A percentile compares a stretch with the other conserved stretches of the same genome.
phyloP scores from a whole-genome alignment of 2,329 filamentous ascomycete species.

The Beauveria scarabaeidicola region DNA sequence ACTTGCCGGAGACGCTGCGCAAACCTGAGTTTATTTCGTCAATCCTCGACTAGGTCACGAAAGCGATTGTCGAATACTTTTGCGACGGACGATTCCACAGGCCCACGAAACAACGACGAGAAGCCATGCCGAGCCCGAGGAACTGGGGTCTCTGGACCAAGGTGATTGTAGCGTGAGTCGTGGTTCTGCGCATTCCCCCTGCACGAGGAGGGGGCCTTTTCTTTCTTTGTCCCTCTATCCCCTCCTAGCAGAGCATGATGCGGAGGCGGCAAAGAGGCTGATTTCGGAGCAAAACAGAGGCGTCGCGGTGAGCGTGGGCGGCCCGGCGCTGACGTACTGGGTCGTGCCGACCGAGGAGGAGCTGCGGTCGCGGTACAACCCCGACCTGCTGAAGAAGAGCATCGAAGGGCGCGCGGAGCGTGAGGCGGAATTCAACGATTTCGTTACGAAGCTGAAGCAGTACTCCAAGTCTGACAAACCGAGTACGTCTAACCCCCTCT shows the following conservation, averaged over 20 bases:
- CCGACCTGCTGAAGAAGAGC: conserved; percentile 82
- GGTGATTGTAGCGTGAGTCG: conserved; percentile 60
- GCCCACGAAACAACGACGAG: conserved; percentile 20
- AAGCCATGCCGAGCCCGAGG: conserved; percentile 33
- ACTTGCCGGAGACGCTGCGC: not conserved
- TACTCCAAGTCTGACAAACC: conserved; percentile 87
- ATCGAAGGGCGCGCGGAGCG: conserved; percentile 68
- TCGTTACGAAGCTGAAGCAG: conserved; percentile 74
- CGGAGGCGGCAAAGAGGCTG: conserved; percentile 10
- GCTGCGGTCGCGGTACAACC: conserved; percentile 85
- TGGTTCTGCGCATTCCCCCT: too few relatives aligned
- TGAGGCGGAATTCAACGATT: conserved; percentile 83
- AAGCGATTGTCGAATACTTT: not conserved
- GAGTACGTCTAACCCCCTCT: conserved; percentile 47
- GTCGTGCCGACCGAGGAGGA: conserved; percentile 83
- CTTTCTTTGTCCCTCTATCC: too few relatives aligned
- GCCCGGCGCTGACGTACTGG: conserved; percentile 74
- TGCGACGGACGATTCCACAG: not conserved
- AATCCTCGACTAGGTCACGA: not conserved
- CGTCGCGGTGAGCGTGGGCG: conserved; percentile 64
- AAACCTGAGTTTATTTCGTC: too few relatives aligned
- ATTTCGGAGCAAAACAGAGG: conserved; percentile 44
- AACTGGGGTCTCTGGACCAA: conserved; percentile 57
- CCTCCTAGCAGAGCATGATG: too few relatives aligned
- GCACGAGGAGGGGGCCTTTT: too few relatives aligned